These are phyloP conservation scores for Phytophthora kernoviae DNA, from an alignment of 352 stramenopile species.

Conservation along the genomic window DNA sequence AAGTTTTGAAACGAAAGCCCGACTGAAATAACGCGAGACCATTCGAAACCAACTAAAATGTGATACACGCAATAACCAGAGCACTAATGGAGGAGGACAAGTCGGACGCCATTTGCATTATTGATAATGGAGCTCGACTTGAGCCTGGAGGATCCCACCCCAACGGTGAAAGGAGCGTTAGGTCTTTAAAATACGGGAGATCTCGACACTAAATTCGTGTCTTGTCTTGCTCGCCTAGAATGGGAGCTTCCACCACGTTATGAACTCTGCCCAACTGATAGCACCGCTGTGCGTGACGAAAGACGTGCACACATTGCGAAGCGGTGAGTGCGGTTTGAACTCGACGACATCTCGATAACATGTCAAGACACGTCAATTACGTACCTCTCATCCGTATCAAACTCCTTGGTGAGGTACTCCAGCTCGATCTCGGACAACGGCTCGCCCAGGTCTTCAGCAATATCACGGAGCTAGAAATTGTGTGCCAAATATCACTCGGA, in stretches of 20 bases:
- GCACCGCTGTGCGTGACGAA: slow-evolving; percentile 52
- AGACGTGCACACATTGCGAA: slow-evolving; percentile 19
- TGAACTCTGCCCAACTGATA: slow-evolving; percentile 80
- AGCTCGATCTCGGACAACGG: slow-evolving; percentile 75
- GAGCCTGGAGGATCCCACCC: slow-evolving; percentile 5
- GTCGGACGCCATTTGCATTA: slow-evolving; percentile 4
- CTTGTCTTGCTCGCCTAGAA: slow-evolving; percentile 37
- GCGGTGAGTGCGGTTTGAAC: background rate
- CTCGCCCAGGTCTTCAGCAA: slow-evolving; percentile 75
- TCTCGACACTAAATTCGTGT: background rate
- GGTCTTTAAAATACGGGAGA: slow-evolving; percentile 23
- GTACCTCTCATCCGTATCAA: slow-evolving; percentile 70
- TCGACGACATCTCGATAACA: background rate
- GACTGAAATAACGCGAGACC: slow-evolving; percentile 21
- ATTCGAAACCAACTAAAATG: slow-evolving; percentile 29
- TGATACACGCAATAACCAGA: no score
- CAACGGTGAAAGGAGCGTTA: slow-evolving; percentile 21
- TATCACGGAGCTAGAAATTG: slow-evolving; percentile 56
- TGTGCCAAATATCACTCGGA: background rate
- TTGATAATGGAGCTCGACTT: slow-evolving; percentile 1
- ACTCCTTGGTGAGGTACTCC: slow-evolving; percentile 75
- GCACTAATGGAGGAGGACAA: slow-evolving; percentile 8
- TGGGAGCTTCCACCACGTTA: slow-evolving; percentile 78
- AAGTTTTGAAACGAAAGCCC: slow-evolving; percentile 41
- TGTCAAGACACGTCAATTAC: no score